These are phyloP conservation scores for Bremia lactucae DNA, from an alignment of 352 stramenopile species.

Conservation along the genomic window DNA sequence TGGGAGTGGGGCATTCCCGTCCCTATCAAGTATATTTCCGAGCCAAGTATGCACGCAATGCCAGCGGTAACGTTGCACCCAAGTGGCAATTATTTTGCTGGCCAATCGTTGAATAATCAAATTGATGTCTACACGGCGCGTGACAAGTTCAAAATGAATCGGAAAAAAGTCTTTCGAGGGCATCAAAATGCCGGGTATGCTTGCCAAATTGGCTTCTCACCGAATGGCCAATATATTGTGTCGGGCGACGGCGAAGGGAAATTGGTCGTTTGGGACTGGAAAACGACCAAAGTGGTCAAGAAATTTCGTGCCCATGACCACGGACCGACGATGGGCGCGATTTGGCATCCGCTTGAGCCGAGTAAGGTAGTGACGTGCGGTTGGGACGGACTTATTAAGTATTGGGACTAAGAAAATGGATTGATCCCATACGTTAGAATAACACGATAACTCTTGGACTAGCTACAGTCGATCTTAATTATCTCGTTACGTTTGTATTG, in stretches of 20 bases:
- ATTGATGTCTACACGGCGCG: slow-evolving; percentile 94
- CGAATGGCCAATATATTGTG: slow-evolving; percentile 90
- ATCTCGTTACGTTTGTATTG: no score
- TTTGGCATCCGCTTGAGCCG: slow-evolving; percentile 97
- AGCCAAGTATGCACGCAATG: slow-evolving; percentile 99
- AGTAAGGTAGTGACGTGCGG: slow-evolving; percentile 94
- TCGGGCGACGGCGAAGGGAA: slow-evolving; percentile 95
- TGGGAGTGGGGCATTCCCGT: slow-evolving; percentile 97
- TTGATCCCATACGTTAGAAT: no score
- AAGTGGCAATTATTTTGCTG: slow-evolving; percentile 86
- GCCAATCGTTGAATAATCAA: slow-evolving; percentile 97
- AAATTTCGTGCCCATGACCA: slow-evolving; percentile 87
- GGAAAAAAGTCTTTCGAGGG: slow-evolving; percentile 90
- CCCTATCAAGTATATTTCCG: slow-evolving; percentile 98
- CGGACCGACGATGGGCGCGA: slow-evolving; percentile 89
- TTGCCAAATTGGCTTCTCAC: slow-evolving; percentile 91
- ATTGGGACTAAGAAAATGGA: slow-evolving; percentile 99
- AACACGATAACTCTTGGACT: no score
- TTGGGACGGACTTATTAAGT: slow-evolving; percentile 99
- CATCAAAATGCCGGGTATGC: slow-evolving; percentile 93
- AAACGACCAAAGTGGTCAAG: slow-evolving; percentile 87
- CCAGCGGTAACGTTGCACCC: slow-evolving; percentile 92
- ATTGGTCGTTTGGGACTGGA: slow-evolving; percentile 99
- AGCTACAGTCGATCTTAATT: no score
- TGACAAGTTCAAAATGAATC: slow-evolving; percentile 92